Percentiles rank a stretch among this genome's conserved stretches.
Conservation (phyloP, 169 alveolate genomes). For the Cystoisospora suis region DNA sequence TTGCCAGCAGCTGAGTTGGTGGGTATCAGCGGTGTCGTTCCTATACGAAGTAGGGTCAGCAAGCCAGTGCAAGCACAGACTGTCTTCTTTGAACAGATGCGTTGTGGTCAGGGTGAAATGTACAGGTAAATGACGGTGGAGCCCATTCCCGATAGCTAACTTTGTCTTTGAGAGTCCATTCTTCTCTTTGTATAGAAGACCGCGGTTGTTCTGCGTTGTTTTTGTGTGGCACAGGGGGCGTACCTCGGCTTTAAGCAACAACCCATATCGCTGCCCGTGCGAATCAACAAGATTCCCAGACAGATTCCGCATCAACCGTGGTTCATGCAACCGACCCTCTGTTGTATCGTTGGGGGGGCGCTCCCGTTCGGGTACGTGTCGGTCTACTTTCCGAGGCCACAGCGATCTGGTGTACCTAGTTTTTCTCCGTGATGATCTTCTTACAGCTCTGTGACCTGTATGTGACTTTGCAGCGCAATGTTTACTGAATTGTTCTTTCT, state of each 20-base stretch:
- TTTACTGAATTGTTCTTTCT: constrained; percentile 78
- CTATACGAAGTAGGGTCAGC: no score
- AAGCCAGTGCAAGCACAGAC: no score
- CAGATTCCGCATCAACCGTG: constrained; percentile 83
- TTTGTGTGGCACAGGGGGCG: constrained; percentile 64
- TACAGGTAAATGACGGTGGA: no score
- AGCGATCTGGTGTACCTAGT: background rate
- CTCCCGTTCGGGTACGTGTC: constrained; percentile 76
- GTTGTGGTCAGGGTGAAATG: no score
- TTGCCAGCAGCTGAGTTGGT: no score
- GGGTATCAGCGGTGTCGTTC: no score
- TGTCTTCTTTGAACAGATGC: no score
- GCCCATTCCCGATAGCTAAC: no score
- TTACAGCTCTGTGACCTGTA: background rate
- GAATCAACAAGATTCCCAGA: constrained; percentile 86
- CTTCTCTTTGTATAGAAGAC: no score
- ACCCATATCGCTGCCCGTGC: constrained; percentile 82
- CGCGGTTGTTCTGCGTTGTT: no score
- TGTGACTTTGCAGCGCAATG: constrained; percentile 67
- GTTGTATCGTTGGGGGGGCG: constrained; percentile 79
- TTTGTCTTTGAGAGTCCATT: no score
- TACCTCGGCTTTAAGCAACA: constrained; percentile 80
- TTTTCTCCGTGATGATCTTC: no score
- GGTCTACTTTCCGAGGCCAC: background rate
- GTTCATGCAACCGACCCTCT: constrained; percentile 74